Evolutionary conservation across 176 grass and related monocot species (phyloP), one percentile per base, ranked within the genome.

Genomic region (Rhipidocladum racemiflorum): DNA sequence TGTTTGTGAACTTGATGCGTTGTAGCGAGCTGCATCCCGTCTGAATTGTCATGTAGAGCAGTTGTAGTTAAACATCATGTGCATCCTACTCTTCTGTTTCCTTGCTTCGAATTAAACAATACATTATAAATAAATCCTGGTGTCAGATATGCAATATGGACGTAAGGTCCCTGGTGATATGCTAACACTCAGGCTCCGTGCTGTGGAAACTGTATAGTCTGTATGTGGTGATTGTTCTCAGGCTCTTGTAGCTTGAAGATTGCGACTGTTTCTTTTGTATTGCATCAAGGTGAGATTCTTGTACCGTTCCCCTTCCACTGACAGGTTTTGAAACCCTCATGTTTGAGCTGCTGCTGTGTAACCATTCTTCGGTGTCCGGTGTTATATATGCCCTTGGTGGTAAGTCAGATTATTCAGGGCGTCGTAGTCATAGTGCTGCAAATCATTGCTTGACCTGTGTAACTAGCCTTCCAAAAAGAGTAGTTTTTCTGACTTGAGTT

Each of bases 61-160:
- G 61, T n/a, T 72, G 59, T 77, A 90, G 73, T 78, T 73, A 61
- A 74, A 56, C 76, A 39, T 40, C 75, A 78, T 83, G 84, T 61
- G 59, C 59, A 73, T 86, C 24, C 79, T 85, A 61, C 72, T 68
- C 45, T 79, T 88, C 7, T 42, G 53, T 81, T 48, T 65, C 34
- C 40, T 60, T 81, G 38, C 78, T 44, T 74, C 5, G 25, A 78
- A 83, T 72, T 77, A 36, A 83, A 83, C 40, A 79, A 45, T 68
- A 45, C 70, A 68, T 39, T 78, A 30, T 59, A 14, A 86, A 74
- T 86, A 82, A 86, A 45, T 86, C 48, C 9, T 74, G 59, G 63
- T 83, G 61, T 74, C 34, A 25, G 48, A 73, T 61, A 50, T 78
- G 70, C 65, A 70, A 18, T 45, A 43, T 45, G 23, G 46, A 55